These are phyloP conservation scores for Barnettozyma siamensis DNA, from an alignment of 805 yeast genomes.

Conservation along the genomic window DNA sequence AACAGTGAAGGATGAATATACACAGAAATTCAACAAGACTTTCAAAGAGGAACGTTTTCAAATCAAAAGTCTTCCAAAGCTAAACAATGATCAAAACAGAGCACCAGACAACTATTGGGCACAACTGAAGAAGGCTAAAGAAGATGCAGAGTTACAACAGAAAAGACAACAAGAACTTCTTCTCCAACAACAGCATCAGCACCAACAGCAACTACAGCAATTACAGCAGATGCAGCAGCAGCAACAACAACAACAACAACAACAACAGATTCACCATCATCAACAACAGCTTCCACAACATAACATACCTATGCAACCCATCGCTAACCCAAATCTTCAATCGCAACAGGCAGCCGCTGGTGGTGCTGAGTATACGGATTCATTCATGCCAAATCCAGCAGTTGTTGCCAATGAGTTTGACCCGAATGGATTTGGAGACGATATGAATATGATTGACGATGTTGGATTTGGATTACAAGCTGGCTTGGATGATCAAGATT, in stretches of 20 bases:
- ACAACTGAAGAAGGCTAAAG: slow-evolving; percentile 14
- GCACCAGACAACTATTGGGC: slow-evolving; percentile 25
- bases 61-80: slow-evolving; percentile 10
- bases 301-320: no score
- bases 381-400: slow-evolving; percentile 1
- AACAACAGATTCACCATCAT: slow-evolving; percentile 4
- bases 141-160: slow-evolving; percentile 10
- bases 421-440: slow-evolving; percentile 13
- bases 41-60: slow-evolving; percentile 4
- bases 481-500: slow-evolving; percentile 30
- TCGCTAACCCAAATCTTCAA: no score
- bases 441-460: slow-evolving; percentile 28
- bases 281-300: slow-evolving; percentile 1
- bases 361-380: neutral
- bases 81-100: slow-evolving; percentile 14
- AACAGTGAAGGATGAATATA: slow-evolving; percentile 6
- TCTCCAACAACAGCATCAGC: slow-evolving; percentile 5
- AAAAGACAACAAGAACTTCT: slow-evolving; percentile 6
- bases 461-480: slow-evolving; percentile 27
- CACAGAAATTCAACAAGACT: slow-evolving; percentile 4
- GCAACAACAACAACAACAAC: slow-evolving; percentile 5
- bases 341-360: no score
- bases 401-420: slow-evolving; percentile 7
- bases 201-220: slow-evolving; percentile 7
- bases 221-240: neutral